phyloP scores from a whole-genome alignment of 2,329 filamentous ascomycete genomes.

The Fusarium phyllophilum region DNA sequence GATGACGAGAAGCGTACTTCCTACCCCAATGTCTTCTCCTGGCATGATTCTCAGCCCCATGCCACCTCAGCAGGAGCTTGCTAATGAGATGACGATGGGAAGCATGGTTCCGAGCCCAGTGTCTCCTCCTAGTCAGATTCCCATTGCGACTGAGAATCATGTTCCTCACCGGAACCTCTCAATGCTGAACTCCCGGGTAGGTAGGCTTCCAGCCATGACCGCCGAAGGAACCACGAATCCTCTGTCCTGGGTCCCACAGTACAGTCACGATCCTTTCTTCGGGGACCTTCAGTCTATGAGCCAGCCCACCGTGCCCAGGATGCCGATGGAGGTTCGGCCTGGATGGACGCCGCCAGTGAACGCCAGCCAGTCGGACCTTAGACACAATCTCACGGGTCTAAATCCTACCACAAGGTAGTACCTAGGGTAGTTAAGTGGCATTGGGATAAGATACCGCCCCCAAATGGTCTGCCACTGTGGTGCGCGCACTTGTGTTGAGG shows the following conservation, averaged over 20 bases:
- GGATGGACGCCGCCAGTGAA: conserved; percentile 8
- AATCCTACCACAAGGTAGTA: background rate
- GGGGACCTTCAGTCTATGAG: background rate
- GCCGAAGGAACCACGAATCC: background rate
- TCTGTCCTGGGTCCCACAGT: background rate
- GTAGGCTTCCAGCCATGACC: background rate
- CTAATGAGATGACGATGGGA: background rate
- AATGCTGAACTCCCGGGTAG: background rate
- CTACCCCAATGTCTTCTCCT: background rate
- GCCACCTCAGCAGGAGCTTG: background rate
- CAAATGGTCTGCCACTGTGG: background rate
- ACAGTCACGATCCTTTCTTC: background rate
- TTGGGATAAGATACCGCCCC: background rate
- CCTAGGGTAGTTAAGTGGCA: too few relatives aligned
- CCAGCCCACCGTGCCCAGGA: background rate
- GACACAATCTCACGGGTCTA: background rate
- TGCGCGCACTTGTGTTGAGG: conserved; percentile 15
- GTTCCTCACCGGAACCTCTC: background rate
- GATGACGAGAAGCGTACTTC: background rate
- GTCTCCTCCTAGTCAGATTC: background rate
- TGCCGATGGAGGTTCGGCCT: background rate
- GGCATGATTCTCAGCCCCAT: background rate
- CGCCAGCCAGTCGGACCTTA: conserved; percentile 20
- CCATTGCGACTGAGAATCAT: background rate
- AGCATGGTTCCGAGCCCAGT: background rate